Evolutionary conservation across 257 asterid genomes (phyloP), one percentile per base, ranked within the genome.

Genomic region (Cynanchum wilfordii): DNA sequence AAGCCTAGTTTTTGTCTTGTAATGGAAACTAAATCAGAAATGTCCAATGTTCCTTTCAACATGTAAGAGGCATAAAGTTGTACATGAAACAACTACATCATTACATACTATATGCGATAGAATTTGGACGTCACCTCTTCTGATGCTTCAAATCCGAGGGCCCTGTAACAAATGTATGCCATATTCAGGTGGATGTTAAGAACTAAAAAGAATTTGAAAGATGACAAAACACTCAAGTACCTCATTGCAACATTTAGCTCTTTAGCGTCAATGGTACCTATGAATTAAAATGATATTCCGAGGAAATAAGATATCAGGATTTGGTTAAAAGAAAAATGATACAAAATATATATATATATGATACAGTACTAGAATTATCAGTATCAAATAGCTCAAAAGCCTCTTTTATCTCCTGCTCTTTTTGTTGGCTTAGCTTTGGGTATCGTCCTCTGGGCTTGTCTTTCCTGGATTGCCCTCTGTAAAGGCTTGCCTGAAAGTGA

Each of bases 191-290:
- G 5, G 45, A 54, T 12, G 16, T 25, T 49, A 22, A 70, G 60
- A 68, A 67, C 58, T 10, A 66, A 22, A 55, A 65, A 24, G 60
- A 42, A 9, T 17, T 70, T 4, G 54, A 20, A 51, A 30, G 66
- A 33, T 49, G 40, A 54, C 10, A 36, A 74, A 74, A 54, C 57
- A 68, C 36, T 55, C 72, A 55, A 38, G 66, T 70, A 92, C 98
- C 98, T 94, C 98, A 94, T 94, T 58, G 96, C 98, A 79, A 91
- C 98, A 83, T 94, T 94, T 79, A 94, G 84, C 83, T 94, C 97
- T 74, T 86, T 86, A 63, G 96, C 96, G 83, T 89, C 98, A 83
- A 94, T 89, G 69, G 89, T 89, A 66, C 96, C 98, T 94, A 86
- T 44, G 75, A 1, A 69, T 67, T 71, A 57, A 45, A 50, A 63